Base-by-base conservation (phyloP, 2,329 filamentous ascomycete genomes). In the Xylaria arbuscula region DNA sequence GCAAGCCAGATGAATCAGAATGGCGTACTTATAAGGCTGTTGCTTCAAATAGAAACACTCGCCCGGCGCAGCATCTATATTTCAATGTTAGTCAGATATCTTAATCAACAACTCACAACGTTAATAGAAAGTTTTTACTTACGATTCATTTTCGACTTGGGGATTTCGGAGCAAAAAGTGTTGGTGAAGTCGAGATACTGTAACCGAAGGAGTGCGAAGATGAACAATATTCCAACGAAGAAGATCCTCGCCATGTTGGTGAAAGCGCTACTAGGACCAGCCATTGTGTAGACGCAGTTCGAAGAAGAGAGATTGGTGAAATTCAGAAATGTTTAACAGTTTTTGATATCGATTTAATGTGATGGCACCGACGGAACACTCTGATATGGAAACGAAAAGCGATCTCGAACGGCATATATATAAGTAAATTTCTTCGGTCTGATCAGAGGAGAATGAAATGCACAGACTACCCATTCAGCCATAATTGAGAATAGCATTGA, bases 121-220 rank as follows among this genome's bases (percentile, higher is more conserved):
- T 11, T 32, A 2, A 17, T 5, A 4, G 3, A 10, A 2, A 6
- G 19, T 8, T 17, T 28, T 13, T 24, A 66, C 66, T 62, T 48
- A 70, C 68, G 48, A 15, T 47, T 62, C 10, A 19, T 17, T 8
- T 45, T 19, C 4, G 40, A 66, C 72, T 62, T 38, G 53, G 62
- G 11, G 51, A 67, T 11, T 2, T 38, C 11, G 2, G 70, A 73
- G 68, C 80, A 83, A 57, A 82, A 77, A 6, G 72, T 70, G 28
- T 78, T 79, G 51, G 81, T 76, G 72, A 86, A 81, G 74, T 85
- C 77, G 62, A 89, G 78, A 72, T 84, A 88, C 50, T 76, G 77
- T 0, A 87, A 72, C 5, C 85, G 83, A 7, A 83, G 80, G 13
- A 88, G 78, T 2, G 78, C 75, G 74, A 89, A 88, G 28, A 80